phyloP scores from a whole-genome alignment of 495 filamentous ascomycete species.

The Talaromyces stipitatus region DNA sequence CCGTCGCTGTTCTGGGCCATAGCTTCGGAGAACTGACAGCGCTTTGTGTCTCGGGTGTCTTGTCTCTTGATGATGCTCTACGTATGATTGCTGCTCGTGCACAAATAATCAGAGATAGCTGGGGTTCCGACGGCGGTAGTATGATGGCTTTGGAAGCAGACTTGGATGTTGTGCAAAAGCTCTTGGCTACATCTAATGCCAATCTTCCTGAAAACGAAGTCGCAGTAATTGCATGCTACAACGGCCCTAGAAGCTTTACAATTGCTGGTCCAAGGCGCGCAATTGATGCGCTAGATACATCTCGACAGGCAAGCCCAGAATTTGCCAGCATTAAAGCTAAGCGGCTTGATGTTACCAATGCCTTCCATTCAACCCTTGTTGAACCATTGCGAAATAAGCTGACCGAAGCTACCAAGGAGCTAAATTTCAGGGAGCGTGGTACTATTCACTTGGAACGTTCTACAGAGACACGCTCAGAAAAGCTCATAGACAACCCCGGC shows the following conservation, averaged over 20 bases:
- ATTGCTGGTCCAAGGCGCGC: constrained; percentile 31
- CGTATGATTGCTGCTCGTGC: constrained; percentile 36
- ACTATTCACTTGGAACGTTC: constrained; percentile 24
- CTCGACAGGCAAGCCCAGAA: no score
- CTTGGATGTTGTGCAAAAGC: constrained; percentile 7
- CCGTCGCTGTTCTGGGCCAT: constrained; percentile 40
- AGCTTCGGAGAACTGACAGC: constrained; percentile 44
- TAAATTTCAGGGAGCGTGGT: constrained; percentile 25
- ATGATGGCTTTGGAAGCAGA: constrained; percentile 45
- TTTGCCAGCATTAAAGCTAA: constrained; percentile 21
- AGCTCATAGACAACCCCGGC: constrained; percentile 18
- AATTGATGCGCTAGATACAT: constrained; percentile 17
- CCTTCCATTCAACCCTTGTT: constrained; percentile 43
- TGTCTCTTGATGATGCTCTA: constrained; percentile 30
- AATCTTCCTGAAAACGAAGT: not conserved
- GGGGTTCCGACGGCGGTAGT: constrained; percentile 38
- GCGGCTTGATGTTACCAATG: constrained; percentile 40
- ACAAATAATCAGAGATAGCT: constrained; percentile 30
- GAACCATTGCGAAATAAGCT: constrained; percentile 30
- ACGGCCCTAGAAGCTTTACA: constrained; percentile 37
- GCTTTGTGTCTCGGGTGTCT: constrained; percentile 27
- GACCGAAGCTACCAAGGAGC: constrained; percentile 11
- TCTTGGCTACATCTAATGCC: constrained; percentile 14
- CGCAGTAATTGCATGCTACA: constrained; percentile 40
- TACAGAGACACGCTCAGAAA: constrained; percentile 14